phyloP scores from a whole-genome alignment of 1,284 basidiomycete species.

The Wolfiporia cocos region DNA sequence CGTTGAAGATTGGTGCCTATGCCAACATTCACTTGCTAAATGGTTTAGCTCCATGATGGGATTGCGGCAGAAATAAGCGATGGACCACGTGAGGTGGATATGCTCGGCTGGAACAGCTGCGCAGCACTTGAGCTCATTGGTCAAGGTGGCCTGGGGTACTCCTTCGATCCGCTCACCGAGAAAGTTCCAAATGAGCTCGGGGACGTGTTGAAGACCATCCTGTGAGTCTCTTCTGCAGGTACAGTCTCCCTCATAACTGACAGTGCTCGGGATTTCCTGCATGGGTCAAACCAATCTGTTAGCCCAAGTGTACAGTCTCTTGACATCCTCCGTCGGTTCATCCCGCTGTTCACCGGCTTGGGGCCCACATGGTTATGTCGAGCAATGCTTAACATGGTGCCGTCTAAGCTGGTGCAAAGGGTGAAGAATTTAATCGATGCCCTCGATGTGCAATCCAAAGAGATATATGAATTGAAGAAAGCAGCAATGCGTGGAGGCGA shows the following conservation, averaged over 20 bases:
- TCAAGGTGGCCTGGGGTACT: slow-evolving; percentile 30
- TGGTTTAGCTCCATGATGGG: slow-evolving; percentile 15
- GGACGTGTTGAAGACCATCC: slow-evolving; percentile 23
- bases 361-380: neutral
- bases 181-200: slow-evolving; percentile 18
- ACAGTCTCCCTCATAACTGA: neutral
- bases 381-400: neutral
- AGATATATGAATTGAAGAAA: neutral
- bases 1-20: neutral
- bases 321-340: neutral
- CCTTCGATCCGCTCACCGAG: slow-evolving; percentile 26
- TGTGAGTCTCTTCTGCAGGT: slow-evolving; percentile 10
- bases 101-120: too few species aligned
- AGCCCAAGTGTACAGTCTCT: neutral
- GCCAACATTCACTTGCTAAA: too few species aligned
- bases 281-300: neutral
- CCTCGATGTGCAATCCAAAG: neutral
- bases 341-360: neutral
- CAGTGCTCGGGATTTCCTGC: neutral
- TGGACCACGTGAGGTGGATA: slow-evolving; percentile 22
- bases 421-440: neutral
- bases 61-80: slow-evolving; percentile 9
- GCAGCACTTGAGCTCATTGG: slow-evolving; percentile 30
- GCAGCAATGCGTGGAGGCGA: neutral
- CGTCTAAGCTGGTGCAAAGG: neutral